Base-by-base conservation (phyloP, 1,139 yeast genomes). In the Yamadazyma jaroonii region DNA sequence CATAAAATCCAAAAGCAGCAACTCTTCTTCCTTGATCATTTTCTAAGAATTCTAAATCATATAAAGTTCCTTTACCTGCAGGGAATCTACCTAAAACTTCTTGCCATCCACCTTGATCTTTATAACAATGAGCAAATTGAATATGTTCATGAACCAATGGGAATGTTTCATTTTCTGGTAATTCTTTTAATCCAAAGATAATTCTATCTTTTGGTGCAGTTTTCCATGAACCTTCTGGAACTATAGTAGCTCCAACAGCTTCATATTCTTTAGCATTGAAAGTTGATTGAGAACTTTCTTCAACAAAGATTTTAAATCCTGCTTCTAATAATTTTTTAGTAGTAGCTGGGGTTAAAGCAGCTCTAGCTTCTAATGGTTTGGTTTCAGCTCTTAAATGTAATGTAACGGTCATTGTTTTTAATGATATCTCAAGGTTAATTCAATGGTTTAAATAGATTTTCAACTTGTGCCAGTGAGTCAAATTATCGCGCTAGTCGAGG, bases 61-160 rank as follows among this genome's bases (percentile, higher is more conserved):
- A 92, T 49, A 92, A 76, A 9, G 79, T 75, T 51, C 98, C 97
- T 42, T 84, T 79, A 34, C 99, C 99, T 32, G 77, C 82, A 39
- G 95, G 95, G 72, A 89, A 92, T 62, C 98, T 79, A 44, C 74
- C 62, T 54, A 92, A 68, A 15, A 94, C 97, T 41, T 87, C 87
- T 63, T 88, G 70, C 98, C 99, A 92, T 36, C 99, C 99, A 45
- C 71, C 96, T 69, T 92, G 98, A 64, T 90, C 79, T 72, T 92
- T 94, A 71, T 90, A 94, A 69, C 98, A 94, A 66, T 92, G 99
- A 35, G 98, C 98, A 68, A 92, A 92, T 67, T 90, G 97, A 47
- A 92, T 87, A 64, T 94, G 98, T 62, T 90, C 95, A 61, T 94
- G 97, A 37, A 84, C 77, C 47, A 92, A 75, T 26, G 98, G 98